Evolutionary conservation across 2,329 filamentous ascomycete genomes (phyloP), one percentile per base, ranked within the genome.

Genomic region (Aureobasidium lini): DNA sequence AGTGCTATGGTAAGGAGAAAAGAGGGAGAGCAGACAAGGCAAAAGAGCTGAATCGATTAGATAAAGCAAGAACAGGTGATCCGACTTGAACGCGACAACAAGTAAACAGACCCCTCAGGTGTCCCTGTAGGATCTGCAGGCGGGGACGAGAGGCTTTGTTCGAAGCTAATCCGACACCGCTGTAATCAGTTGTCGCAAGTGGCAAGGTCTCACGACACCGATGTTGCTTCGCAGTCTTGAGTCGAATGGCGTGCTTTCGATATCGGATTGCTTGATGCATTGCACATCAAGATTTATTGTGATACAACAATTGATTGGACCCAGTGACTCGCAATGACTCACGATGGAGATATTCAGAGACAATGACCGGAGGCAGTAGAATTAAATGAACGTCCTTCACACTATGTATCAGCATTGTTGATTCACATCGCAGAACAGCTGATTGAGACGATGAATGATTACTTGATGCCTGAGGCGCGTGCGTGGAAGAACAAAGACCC

Each of bases 101-200:
- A n/a, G n/a, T 40, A 39, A 49, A 40, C 34, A 40, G 15, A 31
- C 43, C 36, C 54, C 52, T 37, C 52, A 28, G 40, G 29, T 36
- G 28, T 18, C 29, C 31, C 28, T 36, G 54, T 39, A 39, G 43
- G 54, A 57, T 57, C 54, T 47, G 43, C 54, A 46, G 43, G 40
- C 40, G 52, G 52, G 52, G 52, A 34, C 6, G 52, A 40, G 10
- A 16, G 31, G 18, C 16, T 32, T 16, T 16, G 16, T 36, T 34
- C 23, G 40, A 46, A 56, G 52, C 40, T 46, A 54, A 36, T 18
- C n/a, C 44, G 39, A 34, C 28, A 23, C 50, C 7, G 50, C 28
- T 3, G n/a, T 54, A 56, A 40, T 46, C 52, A 13, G 31, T 8
- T 40, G 18, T 16, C 31, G 32, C 28, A 37, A n/a, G n/a, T 11